Conservation (phyloP, 768 basidiomycete genomes). For the Psilocybe tampanensis region DNA sequence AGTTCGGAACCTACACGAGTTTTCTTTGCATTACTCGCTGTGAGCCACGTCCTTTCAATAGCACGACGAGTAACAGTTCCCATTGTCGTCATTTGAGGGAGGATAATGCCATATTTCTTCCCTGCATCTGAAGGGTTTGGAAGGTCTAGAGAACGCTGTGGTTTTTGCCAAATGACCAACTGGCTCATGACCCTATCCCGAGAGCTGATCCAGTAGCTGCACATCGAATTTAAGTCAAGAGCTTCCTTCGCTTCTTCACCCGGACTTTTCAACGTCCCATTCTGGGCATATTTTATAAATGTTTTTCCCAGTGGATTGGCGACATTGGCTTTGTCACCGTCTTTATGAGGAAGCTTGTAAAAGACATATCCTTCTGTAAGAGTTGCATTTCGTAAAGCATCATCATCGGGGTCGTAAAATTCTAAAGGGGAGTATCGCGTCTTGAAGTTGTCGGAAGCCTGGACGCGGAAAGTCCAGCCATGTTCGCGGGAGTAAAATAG, state of each 20-base stretch:
- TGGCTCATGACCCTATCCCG: conserved; percentile 91
- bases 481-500: conserved; percentile 84
- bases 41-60: conserved; percentile 98
- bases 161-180: conserved; percentile 84
- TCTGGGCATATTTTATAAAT: conserved; percentile 87
- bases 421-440: conserved; percentile 47
- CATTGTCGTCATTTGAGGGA: conserved; percentile 98
- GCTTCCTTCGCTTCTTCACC: conserved; percentile 82
- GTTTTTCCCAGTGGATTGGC: conserved; percentile 88
- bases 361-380: conserved; percentile 60
- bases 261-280: conserved; percentile 84
- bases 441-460: conserved; percentile 45
- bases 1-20: conserved; percentile 98
- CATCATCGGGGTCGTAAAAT: conserved; percentile 70
- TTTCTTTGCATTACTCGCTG: conserved; percentile 96
- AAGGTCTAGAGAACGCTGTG: conserved; percentile 56
- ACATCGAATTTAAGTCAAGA: conserved; percentile 89
- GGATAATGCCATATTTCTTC: conserved; percentile 83
- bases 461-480: conserved; percentile 91
- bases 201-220: conserved; percentile 97
- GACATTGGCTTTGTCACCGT: conserved; percentile 94
- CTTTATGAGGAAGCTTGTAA: conserved; percentile 95
- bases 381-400: conserved; percentile 50
- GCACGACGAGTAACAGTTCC: conserved; percentile 97
- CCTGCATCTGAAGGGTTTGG: conserved; percentile 17